Evolutionary conservation across 768 basidiomycete genomes (phyloP).

Genomic region (Harrya chromipes): DNA sequence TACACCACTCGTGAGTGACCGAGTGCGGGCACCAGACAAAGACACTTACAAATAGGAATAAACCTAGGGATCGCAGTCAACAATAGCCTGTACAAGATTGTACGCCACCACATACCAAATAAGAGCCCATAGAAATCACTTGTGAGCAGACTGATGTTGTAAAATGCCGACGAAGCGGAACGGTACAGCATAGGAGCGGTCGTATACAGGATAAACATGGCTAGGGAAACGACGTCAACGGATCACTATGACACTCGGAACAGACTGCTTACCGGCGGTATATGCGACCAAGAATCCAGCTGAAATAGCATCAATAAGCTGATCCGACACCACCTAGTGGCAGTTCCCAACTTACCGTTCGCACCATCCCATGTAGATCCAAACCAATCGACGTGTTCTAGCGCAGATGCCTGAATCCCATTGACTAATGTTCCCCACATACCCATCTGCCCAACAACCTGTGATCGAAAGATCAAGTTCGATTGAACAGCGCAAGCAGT

Average conservation of each 20-base stretch:
- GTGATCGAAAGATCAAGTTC: background rate
- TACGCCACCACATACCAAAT: slow-evolving; percentile 44
- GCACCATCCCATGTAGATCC: slow-evolving; percentile 68
- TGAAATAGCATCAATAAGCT: slow-evolving; percentile 17
- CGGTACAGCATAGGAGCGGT: slow-evolving; percentile 84
- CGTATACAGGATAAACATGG: slow-evolving; percentile 85
- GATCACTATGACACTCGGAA: background rate
- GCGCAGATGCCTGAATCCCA: slow-evolving; percentile 68
- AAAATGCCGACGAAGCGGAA: slow-evolving; percentile 81
- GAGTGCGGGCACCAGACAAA: background rate
- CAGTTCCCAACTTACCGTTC: slow-evolving; percentile 55
- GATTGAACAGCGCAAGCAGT: background rate
- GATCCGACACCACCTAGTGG: slow-evolving; percentile 1
- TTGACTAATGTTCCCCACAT: slow-evolving; percentile 83
- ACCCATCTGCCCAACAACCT: slow-evolving; percentile 83
- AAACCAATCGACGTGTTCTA: slow-evolving; percentile 69
- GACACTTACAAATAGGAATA: slow-evolving; percentile 51
- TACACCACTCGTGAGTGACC: slow-evolving; percentile 29
- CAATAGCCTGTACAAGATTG: background rate
- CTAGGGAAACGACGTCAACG: slow-evolving; percentile 30
- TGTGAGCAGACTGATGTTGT: slow-evolving; percentile 81
- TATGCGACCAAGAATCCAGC: slow-evolving; percentile 54
- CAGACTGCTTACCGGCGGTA: slow-evolving; percentile 35
- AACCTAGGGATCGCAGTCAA: slow-evolving; percentile 28
- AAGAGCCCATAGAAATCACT: slow-evolving; percentile 87